A percentile compares a stretch with the other conserved stretches of the same genome.
These are phyloP conservation scores for Pelargonium australe DNA, from an alignment of 441 rosid genomes.

Conservation along the genomic window DNA sequence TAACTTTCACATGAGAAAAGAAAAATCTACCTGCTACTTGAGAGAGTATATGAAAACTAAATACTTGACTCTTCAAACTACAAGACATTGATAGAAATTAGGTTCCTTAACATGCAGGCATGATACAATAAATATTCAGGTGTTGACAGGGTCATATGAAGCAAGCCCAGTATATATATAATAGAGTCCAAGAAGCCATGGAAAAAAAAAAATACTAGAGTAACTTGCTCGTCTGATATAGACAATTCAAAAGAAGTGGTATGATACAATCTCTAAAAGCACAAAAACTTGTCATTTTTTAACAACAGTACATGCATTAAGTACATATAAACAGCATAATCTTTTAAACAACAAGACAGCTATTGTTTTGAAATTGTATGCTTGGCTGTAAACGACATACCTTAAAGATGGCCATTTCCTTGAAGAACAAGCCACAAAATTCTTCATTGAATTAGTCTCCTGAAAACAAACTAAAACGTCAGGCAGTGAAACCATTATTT, in stretches of 20 bases:
- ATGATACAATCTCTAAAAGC: background rate
- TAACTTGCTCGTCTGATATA: background rate
- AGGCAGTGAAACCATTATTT: slow-evolving; percentile 12
- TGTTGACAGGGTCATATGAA: too few relatives aligned
- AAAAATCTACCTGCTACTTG: background rate
- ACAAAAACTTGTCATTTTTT: too few relatives aligned
- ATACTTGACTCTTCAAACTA: background rate
- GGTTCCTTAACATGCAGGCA: background rate
- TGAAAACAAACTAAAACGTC: slow-evolving; percentile 22
- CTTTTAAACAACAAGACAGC: background rate
- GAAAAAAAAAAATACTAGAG: background rate
- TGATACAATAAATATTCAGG: background rate
- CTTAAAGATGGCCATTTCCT: slow-evolving; percentile 54
- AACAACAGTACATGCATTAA: too few relatives aligned
- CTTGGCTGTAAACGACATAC: slow-evolving; percentile 23
- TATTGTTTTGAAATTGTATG: background rate
- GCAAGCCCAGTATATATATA: background rate
- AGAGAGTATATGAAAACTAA: background rate
- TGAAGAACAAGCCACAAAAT: slow-evolving; percentile 48
- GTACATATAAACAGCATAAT: too few relatives aligned
- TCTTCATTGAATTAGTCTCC: slow-evolving; percentile 48
- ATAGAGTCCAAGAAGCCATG: background rate
- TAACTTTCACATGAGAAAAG: background rate
- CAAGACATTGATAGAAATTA: background rate
- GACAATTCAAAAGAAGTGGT: background rate